phyloP scores from a whole-genome alignment of 768 basidiomycete genomes.

The Serendipita sp. region DNA sequence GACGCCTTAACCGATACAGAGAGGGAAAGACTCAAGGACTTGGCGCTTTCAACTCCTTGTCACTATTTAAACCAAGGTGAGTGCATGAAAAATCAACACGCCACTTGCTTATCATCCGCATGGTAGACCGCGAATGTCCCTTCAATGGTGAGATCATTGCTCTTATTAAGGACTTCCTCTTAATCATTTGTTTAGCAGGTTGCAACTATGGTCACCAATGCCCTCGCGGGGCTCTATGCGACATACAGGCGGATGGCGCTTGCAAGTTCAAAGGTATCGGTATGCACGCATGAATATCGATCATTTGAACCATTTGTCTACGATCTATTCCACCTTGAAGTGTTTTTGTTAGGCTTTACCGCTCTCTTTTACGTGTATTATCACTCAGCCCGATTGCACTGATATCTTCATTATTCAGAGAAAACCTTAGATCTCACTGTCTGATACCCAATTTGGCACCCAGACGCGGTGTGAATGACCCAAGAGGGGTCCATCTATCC shows the following conservation, averaged over 20 bases:
- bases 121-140: background rate
- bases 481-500: too few relatives aligned
- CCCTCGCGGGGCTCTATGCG: background rate
- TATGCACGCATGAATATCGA: background rate
- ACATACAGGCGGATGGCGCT: too few relatives aligned
- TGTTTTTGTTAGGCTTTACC: background rate
- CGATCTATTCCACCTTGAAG: background rate
- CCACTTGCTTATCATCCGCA: background rate
- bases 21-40: background rate
- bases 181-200: background rate
- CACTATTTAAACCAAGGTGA: background rate
- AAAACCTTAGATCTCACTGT: too few relatives aligned
- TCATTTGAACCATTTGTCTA: background rate
- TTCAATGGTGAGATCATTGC: background rate
- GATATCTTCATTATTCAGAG: background rate
- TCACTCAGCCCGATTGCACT: background rate
- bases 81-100: background rate
- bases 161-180: background rate
- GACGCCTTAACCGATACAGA: background rate
- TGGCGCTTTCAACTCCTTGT: background rate
- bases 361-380: background rate
- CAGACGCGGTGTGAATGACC: too few relatives aligned
- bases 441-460: too few relatives aligned
- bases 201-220: conserved; percentile 4
- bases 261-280: background rate